Conservation (phyloP, 352 stramenopile genomes). For the Hyaloperonospora brassicae region DNA sequence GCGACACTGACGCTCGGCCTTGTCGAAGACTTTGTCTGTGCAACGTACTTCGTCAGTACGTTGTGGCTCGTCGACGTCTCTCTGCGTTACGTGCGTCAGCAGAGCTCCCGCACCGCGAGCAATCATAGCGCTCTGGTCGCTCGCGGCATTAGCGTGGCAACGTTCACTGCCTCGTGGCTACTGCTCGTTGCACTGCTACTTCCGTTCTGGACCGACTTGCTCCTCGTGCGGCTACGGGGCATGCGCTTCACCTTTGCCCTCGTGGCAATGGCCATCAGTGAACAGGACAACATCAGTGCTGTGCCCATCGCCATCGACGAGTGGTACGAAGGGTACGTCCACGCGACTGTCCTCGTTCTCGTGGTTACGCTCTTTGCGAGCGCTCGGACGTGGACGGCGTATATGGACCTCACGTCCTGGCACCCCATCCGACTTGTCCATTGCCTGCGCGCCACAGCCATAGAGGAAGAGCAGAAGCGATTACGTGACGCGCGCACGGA, state of each 20-base stretch:
- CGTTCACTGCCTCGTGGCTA: constrained; percentile 22
- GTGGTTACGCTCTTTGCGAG: constrained; percentile 6
- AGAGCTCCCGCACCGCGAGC: background rate
- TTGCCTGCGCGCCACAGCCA: background rate
- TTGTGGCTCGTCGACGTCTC: background rate
- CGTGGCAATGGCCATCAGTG: constrained; percentile 23
- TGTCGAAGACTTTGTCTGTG: constrained; percentile 35
- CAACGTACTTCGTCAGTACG: constrained; percentile 19
- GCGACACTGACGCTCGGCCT: constrained; percentile 23
- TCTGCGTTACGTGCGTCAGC: too few relatives aligned
- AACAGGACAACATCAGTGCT: constrained; percentile 8
- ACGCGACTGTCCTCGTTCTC: background rate
- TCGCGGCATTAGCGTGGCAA: too few relatives aligned
- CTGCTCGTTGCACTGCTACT: constrained; percentile 20
- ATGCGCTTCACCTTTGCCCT: constrained; percentile 42
- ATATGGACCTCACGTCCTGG: constrained; percentile 11
- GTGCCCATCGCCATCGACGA: constrained; percentile 11
- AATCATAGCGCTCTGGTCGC: too few relatives aligned
- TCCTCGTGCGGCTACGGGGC: constrained; percentile 26
- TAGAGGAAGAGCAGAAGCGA: too few relatives aligned
- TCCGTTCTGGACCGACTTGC: constrained; percentile 26
- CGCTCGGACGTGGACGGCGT: constrained; percentile 4
- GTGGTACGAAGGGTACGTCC: constrained; percentile 7
- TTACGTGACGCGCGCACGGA: too few relatives aligned
- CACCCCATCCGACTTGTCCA: constrained; percentile 5